Conservation (phyloP, 768 basidiomycete genomes). For the Tulasnella sp. region DNA sequence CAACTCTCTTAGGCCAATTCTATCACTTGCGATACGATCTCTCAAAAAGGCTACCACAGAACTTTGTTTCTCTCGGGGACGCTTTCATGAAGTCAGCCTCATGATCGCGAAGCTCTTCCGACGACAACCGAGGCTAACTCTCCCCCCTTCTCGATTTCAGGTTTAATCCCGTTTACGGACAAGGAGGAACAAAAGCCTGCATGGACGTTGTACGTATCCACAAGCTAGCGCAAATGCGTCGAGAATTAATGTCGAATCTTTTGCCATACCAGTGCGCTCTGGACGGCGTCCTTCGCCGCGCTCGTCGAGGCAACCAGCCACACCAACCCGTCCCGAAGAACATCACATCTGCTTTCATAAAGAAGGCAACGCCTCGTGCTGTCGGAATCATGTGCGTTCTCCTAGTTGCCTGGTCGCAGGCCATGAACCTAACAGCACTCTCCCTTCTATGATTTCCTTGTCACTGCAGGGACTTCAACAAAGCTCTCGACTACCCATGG, state of each 20-base stretch:
- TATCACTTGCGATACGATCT: background rate
- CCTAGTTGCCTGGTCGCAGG: background rate
- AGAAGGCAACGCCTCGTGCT: background rate
- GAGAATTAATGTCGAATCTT: background rate
- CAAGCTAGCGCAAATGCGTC: background rate
- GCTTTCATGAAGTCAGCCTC: background rate
- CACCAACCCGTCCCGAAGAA: background rate
- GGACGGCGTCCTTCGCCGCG: background rate
- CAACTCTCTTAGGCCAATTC: conserved; percentile 1
- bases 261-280: background rate
- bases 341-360: background rate
- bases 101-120: too few relatives aligned
- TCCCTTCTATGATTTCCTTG: background rate
- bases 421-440: background rate
- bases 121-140: background rate
- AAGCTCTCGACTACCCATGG: conserved; percentile 11
- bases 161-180: conserved; percentile 3
- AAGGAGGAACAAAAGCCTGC: conserved; percentile 8
- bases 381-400: background rate
- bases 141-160: background rate
- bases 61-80: background rate
- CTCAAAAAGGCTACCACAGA: background rate
- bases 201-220: conserved; percentile 9
- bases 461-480: conserved; percentile 11
- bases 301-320: background rate